These are phyloP conservation scores for Baorangia bicolor DNA, from an alignment of 768 basidiomycete genomes.

Conservation along the genomic window DNA sequence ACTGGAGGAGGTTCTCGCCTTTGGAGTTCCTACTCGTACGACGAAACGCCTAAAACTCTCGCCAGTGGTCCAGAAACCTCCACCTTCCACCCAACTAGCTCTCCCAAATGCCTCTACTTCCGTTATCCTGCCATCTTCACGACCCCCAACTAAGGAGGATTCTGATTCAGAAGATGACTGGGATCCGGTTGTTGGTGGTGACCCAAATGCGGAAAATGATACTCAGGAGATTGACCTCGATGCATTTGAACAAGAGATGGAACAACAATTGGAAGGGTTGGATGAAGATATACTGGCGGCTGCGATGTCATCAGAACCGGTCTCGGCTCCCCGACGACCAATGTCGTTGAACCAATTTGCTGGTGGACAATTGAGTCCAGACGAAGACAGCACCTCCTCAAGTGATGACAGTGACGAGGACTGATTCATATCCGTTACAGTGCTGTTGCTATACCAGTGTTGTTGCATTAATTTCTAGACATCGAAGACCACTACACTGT, in stretches of 20 bases:
- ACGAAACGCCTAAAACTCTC: constrained; percentile 33
- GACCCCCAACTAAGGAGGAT: constrained; percentile 29
- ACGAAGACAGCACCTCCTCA: constrained; percentile 52
- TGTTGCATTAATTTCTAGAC: constrained; percentile 6
- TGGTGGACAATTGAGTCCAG: constrained; percentile 38
- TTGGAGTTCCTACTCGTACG: constrained; percentile 45
- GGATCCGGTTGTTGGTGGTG: constrained; percentile 42
- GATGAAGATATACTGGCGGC: constrained; percentile 54
- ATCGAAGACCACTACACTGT: constrained; percentile 1
- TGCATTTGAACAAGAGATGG: constrained; percentile 37
- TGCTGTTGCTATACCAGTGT: constrained; percentile 2
- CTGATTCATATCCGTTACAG: constrained; percentile 20
- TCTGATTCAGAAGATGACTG: constrained; percentile 53
- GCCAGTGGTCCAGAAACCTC: constrained; percentile 19
- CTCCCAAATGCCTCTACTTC: constrained; percentile 37
- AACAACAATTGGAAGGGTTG: constrained; percentile 36
- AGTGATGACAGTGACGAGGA: constrained; percentile 58
- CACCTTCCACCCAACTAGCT: constrained; percentile 32
- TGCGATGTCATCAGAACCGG: constrained; percentile 39
- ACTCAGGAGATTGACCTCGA: constrained; percentile 37
- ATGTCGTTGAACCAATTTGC: constrained; percentile 53
- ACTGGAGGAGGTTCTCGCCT: constrained; percentile 46
- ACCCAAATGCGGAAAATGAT: constrained; percentile 28
- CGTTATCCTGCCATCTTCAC: constrained; percentile 31
- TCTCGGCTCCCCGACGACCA: constrained; percentile 34